Base-by-base conservation (phyloP, 192 early-diverging fungal species). In the Gamsiella multidivaricata region DNA sequence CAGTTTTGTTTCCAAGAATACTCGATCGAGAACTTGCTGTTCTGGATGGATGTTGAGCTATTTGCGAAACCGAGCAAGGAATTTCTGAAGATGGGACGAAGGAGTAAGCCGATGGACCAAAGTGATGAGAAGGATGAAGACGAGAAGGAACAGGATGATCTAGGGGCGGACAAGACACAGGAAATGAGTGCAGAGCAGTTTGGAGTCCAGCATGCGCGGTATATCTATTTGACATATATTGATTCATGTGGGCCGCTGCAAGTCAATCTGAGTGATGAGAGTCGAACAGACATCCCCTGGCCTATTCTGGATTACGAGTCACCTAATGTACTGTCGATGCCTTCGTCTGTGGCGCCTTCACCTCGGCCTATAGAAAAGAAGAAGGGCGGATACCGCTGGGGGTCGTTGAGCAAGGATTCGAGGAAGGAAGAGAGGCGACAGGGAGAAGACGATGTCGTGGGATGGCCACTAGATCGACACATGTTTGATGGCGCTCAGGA, bases 31-130 rank as follows among this genome's bases (percentile, higher is more conserved):
- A 88, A 91, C 33, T 65, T 94, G 18, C 72, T 95, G 51, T 95
- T 96, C 81, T 94, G 92, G 78, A 61, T 96, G 49, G 94, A 95
- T 54, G 91, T 94, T 10, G 95, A 96, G 74, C 78, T 92, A 2
- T 93, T 94, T 70, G 64, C 76, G 4, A 75, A 75, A n/a, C 63
- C 63, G 4, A 59, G 49, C 14, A 7, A 14, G 28, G 71, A 75
- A 32, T 20, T 61, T 28, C 28, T 60, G 56, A 18, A 50, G 12
- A 54, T 61, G 22, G 59, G 34, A 8, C 51, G 18, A 22, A 6
- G 18, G 32, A 45, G 34, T 29, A 61, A n/a, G 46, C 11, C 15
- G 2, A 12, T 61, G 2, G 60, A 61, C 17, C n/a, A 32, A 20
- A 54, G 70, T 11, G 49, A 69, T 2, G 34, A 56, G 22, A 25